A percentile compares a stretch with the other conserved stretches of the same genome.
Conservation (phyloP, 1,284 basidiomycete genomes). For the Boletus mariae region DNA sequence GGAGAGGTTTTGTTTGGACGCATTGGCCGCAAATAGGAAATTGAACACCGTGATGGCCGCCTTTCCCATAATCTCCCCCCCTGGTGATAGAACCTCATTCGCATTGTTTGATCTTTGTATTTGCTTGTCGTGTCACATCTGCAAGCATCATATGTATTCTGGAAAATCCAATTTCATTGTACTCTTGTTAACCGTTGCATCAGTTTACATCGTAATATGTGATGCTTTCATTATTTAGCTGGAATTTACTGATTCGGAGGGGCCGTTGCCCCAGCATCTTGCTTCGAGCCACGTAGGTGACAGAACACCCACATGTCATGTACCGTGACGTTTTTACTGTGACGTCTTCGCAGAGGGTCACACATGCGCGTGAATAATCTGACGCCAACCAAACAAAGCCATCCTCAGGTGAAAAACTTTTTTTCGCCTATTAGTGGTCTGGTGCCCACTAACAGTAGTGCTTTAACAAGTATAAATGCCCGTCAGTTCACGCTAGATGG, state of each 20-base stretch:
- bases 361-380: no score
- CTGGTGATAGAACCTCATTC: not conserved
- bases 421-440: constrained; percentile 7
- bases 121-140: not conserved
- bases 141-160: not conserved
- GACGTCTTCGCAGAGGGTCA: no score
- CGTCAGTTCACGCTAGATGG: not conserved
- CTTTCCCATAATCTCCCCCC: no score
- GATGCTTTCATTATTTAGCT: not conserved
- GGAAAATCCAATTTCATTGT: no score
- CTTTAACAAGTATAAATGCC: constrained; percentile 17
- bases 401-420: constrained; percentile 24
- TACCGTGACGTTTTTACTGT: not conserved
- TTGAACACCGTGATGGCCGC: not conserved
- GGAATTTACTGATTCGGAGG: no score
- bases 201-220: not conserved
- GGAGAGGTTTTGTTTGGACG: constrained; percentile 69
- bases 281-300: not conserved
- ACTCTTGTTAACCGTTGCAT: not conserved
- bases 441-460: not conserved
- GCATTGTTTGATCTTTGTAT: not conserved
- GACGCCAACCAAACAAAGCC: constrained; percentile 22
- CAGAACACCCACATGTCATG: not conserved
- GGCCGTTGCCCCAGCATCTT: not conserved
- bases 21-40: constrained; percentile 30